These are phyloP conservation scores for Chrysochromulina tobinii DNA, from an alignment of 78 protist genomes.

Conservation along the genomic window DNA sequence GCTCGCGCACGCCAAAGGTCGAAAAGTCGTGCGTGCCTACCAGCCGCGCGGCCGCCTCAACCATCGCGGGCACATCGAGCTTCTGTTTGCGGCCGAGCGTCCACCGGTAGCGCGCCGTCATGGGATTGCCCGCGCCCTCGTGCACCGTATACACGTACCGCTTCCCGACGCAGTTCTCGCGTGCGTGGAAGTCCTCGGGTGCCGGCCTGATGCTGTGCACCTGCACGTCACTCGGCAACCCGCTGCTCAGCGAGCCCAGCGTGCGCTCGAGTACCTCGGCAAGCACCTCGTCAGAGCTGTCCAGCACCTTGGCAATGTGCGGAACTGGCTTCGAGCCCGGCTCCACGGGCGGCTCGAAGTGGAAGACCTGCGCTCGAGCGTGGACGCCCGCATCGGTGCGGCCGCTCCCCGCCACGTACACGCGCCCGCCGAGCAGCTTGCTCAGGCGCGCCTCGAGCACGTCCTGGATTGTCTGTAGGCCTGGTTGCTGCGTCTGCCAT, in stretches of 20 bases:
- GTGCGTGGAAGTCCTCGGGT: background rate
- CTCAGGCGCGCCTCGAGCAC: background rate
- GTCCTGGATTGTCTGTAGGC: background rate
- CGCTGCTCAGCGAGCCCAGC: background rate
- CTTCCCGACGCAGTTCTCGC: background rate
- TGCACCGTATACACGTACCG: background rate
- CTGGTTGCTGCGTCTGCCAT: background rate
- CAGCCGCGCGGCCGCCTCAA: background rate
- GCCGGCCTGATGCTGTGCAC: background rate
- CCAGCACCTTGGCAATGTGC: background rate
- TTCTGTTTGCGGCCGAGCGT: background rate
- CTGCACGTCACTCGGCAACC: background rate
- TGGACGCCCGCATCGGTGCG: conserved; percentile 24
- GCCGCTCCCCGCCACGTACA: background rate
- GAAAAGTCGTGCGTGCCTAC: background rate
- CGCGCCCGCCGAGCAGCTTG: background rate
- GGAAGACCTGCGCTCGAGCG: background rate
- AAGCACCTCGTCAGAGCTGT: background rate
- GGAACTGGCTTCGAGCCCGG: background rate
- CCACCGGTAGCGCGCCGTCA: background rate
- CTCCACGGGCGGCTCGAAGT: background rate
- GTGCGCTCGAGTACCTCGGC: background rate
- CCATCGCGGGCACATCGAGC: background rate
- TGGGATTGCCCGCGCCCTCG: background rate
- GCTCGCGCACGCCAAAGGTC: background rate